Base-by-base conservation (phyloP, 2,329 filamentous ascomycete genomes). In the Calcarisporium arbuscula region DNA sequence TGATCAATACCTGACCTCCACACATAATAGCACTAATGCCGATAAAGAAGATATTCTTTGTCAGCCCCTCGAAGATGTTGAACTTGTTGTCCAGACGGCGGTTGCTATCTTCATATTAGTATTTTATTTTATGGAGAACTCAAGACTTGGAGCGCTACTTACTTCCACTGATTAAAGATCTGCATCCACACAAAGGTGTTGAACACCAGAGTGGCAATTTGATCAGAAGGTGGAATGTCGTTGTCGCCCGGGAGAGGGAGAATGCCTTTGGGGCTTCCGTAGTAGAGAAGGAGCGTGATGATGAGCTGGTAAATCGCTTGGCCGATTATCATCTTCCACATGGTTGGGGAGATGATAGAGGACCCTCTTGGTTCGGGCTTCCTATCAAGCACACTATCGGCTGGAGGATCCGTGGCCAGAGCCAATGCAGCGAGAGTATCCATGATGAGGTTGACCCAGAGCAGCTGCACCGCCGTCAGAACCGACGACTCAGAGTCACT, bases 181-280 rank as follows among this genome's bases (percentile, higher is more conserved):
- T 96, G 90, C 89, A 96, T 95, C 90, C 90, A 96, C 34, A 95
- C 90, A 55, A 96, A 96, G 0, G 87, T 92, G 67, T 96, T 96
- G 73, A 96, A 96, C 7, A 96, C 85, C 30, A 96, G 72, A 4
- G 88, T 94, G 36, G 79, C 68, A 40, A 94, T 70, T 49, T 84
- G 70, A 2, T 54, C 59, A 1, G 30, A 17, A 1, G 30, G 35
- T 8, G 50, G 53, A 5, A 46, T 53, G 11, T 70, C 56, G 46
- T 80, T 77, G 8, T 29, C 36, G 11, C 66, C 66, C n/a, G 86
- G 68, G 21, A 49, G 44, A 5, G 50, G 53, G 19, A 45, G 41
- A 6, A 57, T 48, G 9, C 52, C 21, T 52, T 63, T 39, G 60
- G 61, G 32, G 72, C 77, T 20, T 17, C 75, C 86, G 48, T 89